Base-by-base conservation (phyloP, 2,329 filamentous ascomycete genomes). In the Ceratocystis colombiana region DNA sequence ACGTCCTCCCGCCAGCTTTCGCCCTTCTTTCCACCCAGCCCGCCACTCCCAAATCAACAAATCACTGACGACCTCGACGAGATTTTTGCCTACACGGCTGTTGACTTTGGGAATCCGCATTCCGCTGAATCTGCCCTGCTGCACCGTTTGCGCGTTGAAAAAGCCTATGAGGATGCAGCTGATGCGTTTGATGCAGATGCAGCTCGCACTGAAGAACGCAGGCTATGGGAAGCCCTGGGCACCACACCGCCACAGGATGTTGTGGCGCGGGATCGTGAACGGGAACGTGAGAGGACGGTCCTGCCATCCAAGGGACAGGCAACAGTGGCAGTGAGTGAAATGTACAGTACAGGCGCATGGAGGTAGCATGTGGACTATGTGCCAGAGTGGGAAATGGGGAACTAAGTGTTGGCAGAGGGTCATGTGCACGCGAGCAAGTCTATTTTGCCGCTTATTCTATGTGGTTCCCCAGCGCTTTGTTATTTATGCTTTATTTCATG, bases 171-270 rank as follows among this genome's bases (percentile, higher is more conserved):
- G 68, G 73, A 71, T 12, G 74, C 77, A 46, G 79, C 80, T 0
- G 78, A 80, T 30, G 70, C 72, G 2, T 68, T 73, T 15, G 80
- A 83, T 68, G 72, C 73, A 17, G 73, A 73, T 48, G 74, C 73
- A 1, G 77, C 75, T 64, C 73, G 74, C 55, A 70, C 72, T 28
- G 79, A 78, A 41, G 80, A 82, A 70, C 68, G 70, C 30, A 71
- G 74, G 59, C 73, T 83, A 73, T 82, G 80, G 80, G 70, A 72
- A 8, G 67, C 81, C 17, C 68, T 82, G 22, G 55, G 64, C 15
- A 75, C 76, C 50, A 73, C 72, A 70, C 71, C 73, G 41, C 76
- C 77, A 1, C 76, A 75, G 0, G 71, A 71, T 67, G 73, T 73
- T 30, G 53, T 75, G 61, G 71, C 72, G 6, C 76, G 72, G 20